A percentile compares a stretch with the other conserved stretches of the same genome.
These are phyloP conservation scores for Centaurea solstitialis DNA, from an alignment of 129 eudicot species.

Conservation along the genomic window DNA sequence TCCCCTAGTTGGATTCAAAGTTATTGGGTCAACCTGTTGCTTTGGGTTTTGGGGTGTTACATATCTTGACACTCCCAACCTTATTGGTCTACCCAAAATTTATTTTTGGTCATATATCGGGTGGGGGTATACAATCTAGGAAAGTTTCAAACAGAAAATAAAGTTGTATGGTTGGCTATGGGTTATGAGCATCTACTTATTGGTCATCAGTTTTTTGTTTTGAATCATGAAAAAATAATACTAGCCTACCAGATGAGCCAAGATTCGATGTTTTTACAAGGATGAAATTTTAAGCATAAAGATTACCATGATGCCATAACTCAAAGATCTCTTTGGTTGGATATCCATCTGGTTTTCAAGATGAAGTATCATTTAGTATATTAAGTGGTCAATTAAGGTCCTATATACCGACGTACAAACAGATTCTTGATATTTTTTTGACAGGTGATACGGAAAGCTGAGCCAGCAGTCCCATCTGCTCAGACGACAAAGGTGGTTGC, in stretches of 20 bases:
- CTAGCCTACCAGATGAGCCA: background rate
- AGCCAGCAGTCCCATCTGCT: constrained; percentile 40
- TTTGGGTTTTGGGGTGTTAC: too few relatives aligned
- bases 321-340: background rate
- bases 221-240: background rate
- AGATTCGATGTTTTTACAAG: background rate
- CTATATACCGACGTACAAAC: constrained; percentile 8
- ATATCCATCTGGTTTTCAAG: constrained; percentile 5
- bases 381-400: background rate
- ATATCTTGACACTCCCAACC: background rate
- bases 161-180: constrained; percentile 14
- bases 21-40: too few relatives aligned
- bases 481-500: constrained; percentile 47
- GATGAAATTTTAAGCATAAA: background rate
- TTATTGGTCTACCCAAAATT: background rate
- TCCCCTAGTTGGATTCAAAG: too few relatives aligned
- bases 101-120: background rate
- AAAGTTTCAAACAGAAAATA: background rate
- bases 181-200: background rate
- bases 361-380: background rate
- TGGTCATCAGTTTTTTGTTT: background rate
- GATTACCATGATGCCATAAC: background rate
- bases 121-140: background rate
- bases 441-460: constrained; percentile 54
- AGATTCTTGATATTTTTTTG: constrained; percentile 21